Base-by-base conservation (phyloP, 192 early-diverging fungal genomes). In the Chytriomyces confervae region DNA sequence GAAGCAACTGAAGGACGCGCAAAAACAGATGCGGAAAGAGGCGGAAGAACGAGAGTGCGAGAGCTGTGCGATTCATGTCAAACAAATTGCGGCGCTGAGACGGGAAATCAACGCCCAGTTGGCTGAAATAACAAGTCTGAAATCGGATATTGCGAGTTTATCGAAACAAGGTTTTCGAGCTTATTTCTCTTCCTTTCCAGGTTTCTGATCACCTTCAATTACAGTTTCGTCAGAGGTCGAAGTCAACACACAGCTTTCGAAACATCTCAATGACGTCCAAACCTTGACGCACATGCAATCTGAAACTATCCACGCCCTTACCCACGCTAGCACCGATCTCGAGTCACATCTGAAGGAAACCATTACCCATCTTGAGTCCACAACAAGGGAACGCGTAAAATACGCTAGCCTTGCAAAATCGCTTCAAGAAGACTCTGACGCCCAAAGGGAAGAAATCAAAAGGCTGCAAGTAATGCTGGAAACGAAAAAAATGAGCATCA, bases 261-360 rank as follows among this genome's bases (percentile, higher is more conserved):
- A 69, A 11, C 66, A 69, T 46, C 29, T 69, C 23, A 11, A 27
- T 1, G 43, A 45, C n/a, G n/a, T 69, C 16, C 45, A 69, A 50
- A 46, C 43, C 16, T 46, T 69, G 9, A 24, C 66, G 43, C 48
- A 45, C 11, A 69, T 46, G 13, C 66, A 69, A 24, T 69, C 66
- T 2, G 45, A 69, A 29, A 50, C 66, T 11, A 45, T 69, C 3
- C 45, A 45, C 11, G n/a, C 23, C 16, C 48, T 69, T 2, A 69
- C 66, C 1, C 7, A n/a, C 2, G 48, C 45, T 8, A n/a, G 43
- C 16, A 45, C 66, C n/a, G 66, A 69, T 45, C 24, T 63, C 9
- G 62, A 63, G 36, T 11, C 36, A 10, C 62, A 63, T 13, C 62
- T 63, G 11, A 13, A 24, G 11, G 62, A 63, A 63, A 27, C 62